Percentiles rank a stretch among this genome's conserved stretches.
Evolutionary conservation across 495 filamentous ascomycete species (phyloP).

Genomic region (Pseudevernia furfuracea): DNA sequence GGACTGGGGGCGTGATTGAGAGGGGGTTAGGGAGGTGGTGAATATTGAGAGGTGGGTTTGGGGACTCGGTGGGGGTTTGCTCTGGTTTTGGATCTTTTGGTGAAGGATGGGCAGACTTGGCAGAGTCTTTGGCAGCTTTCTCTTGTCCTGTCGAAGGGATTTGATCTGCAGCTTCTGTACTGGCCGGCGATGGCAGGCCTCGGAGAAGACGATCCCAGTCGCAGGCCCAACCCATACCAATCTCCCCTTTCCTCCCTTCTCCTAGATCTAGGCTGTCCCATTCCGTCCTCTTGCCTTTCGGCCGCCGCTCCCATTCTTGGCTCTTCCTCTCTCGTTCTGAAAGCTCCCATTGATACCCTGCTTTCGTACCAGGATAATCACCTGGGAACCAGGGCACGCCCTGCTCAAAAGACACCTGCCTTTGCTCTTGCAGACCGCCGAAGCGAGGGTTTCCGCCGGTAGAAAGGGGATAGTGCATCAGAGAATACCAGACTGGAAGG

Average conservation of each 20-base stretch:
- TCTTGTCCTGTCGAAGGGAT: neutral
- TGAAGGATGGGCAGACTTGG: neutral
- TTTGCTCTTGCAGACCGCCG: slow-evolving; percentile 70
- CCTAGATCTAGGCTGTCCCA: slow-evolving; percentile 73
- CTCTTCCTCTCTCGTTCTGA: slow-evolving; percentile 54
- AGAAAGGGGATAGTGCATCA: slow-evolving; percentile 80
- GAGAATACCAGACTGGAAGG: slow-evolving; percentile 70
- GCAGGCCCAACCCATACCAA: slow-evolving; percentile 78
- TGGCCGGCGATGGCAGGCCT: slow-evolving; percentile 17
- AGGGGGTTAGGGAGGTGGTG: slow-evolving; percentile 28
- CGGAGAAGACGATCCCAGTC: slow-evolving; percentile 68
- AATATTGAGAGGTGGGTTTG: slow-evolving; percentile 31
- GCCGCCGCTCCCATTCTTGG: slow-evolving; percentile 65
- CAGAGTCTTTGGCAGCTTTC: slow-evolving; percentile 1
- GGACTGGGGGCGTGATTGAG: slow-evolving; percentile 20
- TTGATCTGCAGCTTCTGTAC: slow-evolving; percentile 11
- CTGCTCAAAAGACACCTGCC: slow-evolving; percentile 79
- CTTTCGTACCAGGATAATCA: slow-evolving; percentile 75
- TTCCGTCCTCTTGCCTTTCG: slow-evolving; percentile 71
- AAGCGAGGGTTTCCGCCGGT: slow-evolving; percentile 72
- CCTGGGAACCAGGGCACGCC: slow-evolving; percentile 76
- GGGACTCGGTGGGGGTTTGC: slow-evolving; percentile 7
- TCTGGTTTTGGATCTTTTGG: neutral
- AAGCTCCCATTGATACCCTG: slow-evolving; percentile 70
- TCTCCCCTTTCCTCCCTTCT: slow-evolving; percentile 67